Evolutionary conservation across 2,329 filamentous ascomycete species (phyloP).

Genomic region (Fusarium proliferatum): DNA sequence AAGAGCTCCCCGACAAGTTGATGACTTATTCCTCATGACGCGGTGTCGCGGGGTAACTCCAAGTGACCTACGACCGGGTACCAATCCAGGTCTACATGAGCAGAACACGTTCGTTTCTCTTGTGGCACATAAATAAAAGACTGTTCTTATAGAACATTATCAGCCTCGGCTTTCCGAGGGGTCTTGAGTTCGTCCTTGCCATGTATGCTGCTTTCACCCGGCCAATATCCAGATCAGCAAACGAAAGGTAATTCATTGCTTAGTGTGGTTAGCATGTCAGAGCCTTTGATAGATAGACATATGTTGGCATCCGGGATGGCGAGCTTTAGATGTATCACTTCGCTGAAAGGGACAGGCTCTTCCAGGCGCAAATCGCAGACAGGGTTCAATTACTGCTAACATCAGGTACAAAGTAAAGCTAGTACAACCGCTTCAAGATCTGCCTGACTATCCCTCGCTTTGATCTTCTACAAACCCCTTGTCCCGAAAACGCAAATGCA

Average conservation of each 20-base stretch:
- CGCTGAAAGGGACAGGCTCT: neutral
- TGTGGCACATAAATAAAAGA: fast-evolving
- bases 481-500: neutral
- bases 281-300: too few species aligned
- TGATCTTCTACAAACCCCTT: too few species aligned
- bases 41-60: neutral
- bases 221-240: too few species aligned
- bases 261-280: too few species aligned
- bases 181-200: too few species aligned
- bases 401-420: neutral
- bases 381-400: neutral
- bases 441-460: neutral
- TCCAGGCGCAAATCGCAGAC: neutral
- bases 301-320: too few species aligned
- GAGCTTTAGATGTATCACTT: neutral
- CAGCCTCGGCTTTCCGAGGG: neutral
- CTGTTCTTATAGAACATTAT: fast-evolving
- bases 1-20: neutral
- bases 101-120: neutral
- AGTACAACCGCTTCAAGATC: neutral
- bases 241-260: too few species aligned
- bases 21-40: neutral
- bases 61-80: neutral
- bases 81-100: too few species aligned
- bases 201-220: too few species aligned